A percentile compares a stretch with the other conserved stretches of the same genome.
Evolutionary conservation across 148 eudicot species (phyloP).

Genomic region (Arbutus unedo): DNA sequence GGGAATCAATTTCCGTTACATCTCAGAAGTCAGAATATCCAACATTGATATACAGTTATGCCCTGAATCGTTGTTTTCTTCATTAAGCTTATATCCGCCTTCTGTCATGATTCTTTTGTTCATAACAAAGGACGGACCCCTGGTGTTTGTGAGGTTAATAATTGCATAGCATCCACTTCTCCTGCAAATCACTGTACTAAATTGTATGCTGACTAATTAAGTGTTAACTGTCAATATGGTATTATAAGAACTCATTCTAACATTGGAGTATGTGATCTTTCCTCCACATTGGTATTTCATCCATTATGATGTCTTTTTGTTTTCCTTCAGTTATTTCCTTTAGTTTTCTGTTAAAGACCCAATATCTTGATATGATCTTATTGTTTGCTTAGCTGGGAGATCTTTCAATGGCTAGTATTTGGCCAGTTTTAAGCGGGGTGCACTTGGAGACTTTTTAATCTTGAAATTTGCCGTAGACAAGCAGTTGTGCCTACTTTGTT

Average conservation of each 20-base stretch:
- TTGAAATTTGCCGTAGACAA: not conserved
- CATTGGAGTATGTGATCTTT: not conserved
- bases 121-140: not conserved
- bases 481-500: not conserved
- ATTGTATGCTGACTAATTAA: not conserved
- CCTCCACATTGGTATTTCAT: not conserved
- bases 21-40: not conserved
- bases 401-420: not conserved
- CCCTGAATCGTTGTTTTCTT: not conserved
- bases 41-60: not conserved
- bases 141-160: not conserved
- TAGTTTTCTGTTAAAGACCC: not conserved
- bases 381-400: not conserved
- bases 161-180: not conserved
- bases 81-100: slow-evolving; percentile 4
- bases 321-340: not conserved
- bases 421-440: not conserved
- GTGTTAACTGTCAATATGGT: not conserved
- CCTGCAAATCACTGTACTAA: not conserved
- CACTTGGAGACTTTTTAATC: not conserved
- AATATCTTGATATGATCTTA: not conserved
- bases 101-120: not conserved
- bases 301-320: not conserved
- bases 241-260: not conserved
- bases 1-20: not conserved